phyloP scores from a whole-genome alignment of 257 asterid species.

The Solanum raphanifolium region DNA sequence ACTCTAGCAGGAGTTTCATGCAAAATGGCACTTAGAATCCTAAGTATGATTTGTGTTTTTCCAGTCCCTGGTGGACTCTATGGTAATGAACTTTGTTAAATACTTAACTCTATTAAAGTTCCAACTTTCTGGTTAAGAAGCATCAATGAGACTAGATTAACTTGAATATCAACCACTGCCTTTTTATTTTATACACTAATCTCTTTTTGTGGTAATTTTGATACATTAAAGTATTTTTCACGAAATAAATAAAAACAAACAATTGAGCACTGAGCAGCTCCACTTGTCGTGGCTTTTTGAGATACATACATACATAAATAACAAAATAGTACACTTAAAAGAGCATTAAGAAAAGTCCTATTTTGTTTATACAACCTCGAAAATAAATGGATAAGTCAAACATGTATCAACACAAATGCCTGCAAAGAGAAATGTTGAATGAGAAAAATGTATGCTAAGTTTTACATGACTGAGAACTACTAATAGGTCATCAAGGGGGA shows the following conservation, averaged over 20 bases:
- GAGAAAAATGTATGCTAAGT: background rate
- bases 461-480: background rate
- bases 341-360: background rate
- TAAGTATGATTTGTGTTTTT: constrained; percentile 94
- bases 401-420: constrained; percentile 89
- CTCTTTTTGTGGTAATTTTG: background rate
- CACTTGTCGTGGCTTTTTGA: background rate
- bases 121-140: background rate
- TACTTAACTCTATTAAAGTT: background rate
- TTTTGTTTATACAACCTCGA: background rate
- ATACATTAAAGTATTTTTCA: background rate
- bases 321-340: background rate
- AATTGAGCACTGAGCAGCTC: background rate
- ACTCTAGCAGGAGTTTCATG: constrained; percentile 96
- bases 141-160: background rate
- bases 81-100: constrained; percentile 26
- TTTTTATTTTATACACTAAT: background rate
- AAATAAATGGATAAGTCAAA: constrained; percentile 25
- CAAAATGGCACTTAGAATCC: constrained; percentile 85
- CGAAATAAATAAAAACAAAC: background rate
- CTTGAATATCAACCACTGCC: background rate
- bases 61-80: constrained; percentile 99
- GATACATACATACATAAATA: background rate
- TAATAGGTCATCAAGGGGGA: background rate
- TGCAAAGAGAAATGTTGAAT: constrained; percentile 27